Conservation (phyloP, 2,329 filamentous ascomycete species). For the Verticillium zaregamsianum region DNA sequence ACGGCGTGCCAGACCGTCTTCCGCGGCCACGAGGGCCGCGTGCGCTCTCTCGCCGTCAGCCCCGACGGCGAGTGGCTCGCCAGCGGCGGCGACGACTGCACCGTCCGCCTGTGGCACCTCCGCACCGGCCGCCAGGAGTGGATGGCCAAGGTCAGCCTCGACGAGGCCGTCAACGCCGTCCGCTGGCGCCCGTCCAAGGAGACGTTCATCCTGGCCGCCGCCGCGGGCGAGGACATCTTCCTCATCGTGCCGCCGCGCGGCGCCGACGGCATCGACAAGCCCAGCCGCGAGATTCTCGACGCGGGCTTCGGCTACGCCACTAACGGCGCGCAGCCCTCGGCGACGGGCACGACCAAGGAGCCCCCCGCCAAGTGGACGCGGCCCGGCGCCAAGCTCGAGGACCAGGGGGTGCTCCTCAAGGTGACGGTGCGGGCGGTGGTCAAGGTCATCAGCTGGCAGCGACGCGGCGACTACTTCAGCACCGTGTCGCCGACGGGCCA, state of each 20-base stretch:
- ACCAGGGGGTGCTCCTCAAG: slow-evolving; percentile 74
- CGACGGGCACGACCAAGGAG: slow-evolving; percentile 62
- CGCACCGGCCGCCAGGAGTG: slow-evolving; percentile 83
- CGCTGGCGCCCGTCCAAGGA: slow-evolving; percentile 86
- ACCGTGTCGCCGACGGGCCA: slow-evolving; percentile 82
- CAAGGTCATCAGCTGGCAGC: slow-evolving; percentile 91
- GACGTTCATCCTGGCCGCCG: slow-evolving; percentile 75
- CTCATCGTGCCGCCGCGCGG: slow-evolving; percentile 74
- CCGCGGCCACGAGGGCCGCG: slow-evolving; percentile 81
- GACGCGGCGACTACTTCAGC: slow-evolving; percentile 88
- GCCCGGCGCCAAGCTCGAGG: slow-evolving; percentile 68
- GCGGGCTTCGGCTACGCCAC: slow-evolving; percentile 93
- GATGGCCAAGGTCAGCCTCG: slow-evolving; percentile 72
- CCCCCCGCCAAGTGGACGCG: slow-evolving; percentile 79
- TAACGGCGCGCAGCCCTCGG: slow-evolving; percentile 52
- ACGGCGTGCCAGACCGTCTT: slow-evolving; percentile 85
- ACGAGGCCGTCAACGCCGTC: slow-evolving; percentile 79
- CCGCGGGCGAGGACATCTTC: slow-evolving; percentile 80
- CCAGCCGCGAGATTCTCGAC: slow-evolving; percentile 73
- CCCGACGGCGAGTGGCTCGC: slow-evolving; percentile 82
- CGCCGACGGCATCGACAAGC: slow-evolving; percentile 68
- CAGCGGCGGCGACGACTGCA: slow-evolving; percentile 91
- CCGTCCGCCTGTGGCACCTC: slow-evolving; percentile 85
- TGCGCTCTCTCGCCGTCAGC: slow-evolving; percentile 80
- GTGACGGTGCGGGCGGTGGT: slow-evolving; percentile 75